Evolutionary conservation across 2,329 filamentous ascomycete species (phyloP).

Genomic region (Aspergillus niger): DNA sequence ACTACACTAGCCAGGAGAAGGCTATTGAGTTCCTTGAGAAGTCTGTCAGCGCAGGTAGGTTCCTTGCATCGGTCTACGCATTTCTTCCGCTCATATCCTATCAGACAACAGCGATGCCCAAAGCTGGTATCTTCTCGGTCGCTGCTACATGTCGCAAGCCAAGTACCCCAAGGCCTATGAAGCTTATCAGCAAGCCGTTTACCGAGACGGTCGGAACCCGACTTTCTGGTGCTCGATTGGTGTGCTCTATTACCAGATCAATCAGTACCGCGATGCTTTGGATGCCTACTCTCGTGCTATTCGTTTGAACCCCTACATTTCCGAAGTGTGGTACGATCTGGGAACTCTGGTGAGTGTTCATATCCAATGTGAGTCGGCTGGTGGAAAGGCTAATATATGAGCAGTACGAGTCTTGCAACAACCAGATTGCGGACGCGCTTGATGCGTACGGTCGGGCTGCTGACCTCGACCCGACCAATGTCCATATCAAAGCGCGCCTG

Average conservation of each 20-base stretch:
- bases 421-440: constrained; percentile 93
- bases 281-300: constrained; percentile 98
- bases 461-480: constrained; percentile 88
- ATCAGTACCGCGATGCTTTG: constrained; percentile 96
- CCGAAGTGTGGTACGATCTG: constrained; percentile 98
- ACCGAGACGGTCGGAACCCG: constrained; percentile 94
- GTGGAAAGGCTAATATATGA: constrained; percentile 8
- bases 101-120: constrained; percentile 91
- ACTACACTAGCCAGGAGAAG: constrained; percentile 88
- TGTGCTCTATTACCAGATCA: constrained; percentile 98
- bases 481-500: constrained; percentile 92
- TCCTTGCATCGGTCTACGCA: background rate
- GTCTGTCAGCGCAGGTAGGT: constrained; percentile 85
- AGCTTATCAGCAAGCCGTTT: constrained; percentile 97
- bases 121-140: constrained; percentile 96
- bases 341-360: constrained; percentile 77
- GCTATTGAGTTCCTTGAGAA: constrained; percentile 98
- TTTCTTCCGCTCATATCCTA: constrained; percentile 10
- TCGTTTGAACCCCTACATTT: constrained; percentile 94
- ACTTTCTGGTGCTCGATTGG: constrained; percentile 99
- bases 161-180: constrained; percentile 99
- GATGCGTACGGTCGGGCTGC: constrained; percentile 94
- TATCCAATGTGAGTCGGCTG: background rate
- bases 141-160: constrained; percentile 99
- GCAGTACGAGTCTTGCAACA: constrained; percentile 97